These are phyloP conservation scores for Phoma sp. DNA, from an alignment of 2,329 filamentous ascomycete species.

Conservation along the genomic window DNA sequence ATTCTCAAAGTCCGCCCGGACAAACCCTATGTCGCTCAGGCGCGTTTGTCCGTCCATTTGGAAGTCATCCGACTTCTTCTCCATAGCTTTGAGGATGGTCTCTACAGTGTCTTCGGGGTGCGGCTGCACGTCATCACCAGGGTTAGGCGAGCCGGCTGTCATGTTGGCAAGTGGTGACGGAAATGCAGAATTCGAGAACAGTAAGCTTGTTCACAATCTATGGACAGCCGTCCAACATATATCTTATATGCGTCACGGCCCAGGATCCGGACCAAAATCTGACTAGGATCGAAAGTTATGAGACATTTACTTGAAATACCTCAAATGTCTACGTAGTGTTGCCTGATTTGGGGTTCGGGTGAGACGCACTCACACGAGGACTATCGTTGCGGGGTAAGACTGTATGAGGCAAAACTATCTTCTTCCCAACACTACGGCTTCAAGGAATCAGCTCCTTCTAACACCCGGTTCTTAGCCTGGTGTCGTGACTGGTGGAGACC, in stretches of 20 bases:
- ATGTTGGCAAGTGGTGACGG: not conserved
- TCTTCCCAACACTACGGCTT: not conserved
- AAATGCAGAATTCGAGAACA: not conserved
- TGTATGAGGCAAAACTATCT: not conserved
- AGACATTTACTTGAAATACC: not conserved
- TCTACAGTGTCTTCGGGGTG: slow-evolving; percentile 6
- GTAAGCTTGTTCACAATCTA: not conserved
- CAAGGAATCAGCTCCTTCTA: not conserved
- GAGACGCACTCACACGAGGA: slow-evolving; percentile 1
- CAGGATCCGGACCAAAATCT: not conserved
- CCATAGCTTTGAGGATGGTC: slow-evolving; percentile 13
- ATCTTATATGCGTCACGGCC: no score
- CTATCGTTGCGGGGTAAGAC: slow-evolving; percentile 13
- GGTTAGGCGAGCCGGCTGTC: slow-evolving; percentile 2
- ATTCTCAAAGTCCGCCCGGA: slow-evolving; percentile 7
- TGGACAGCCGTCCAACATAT: not conserved
- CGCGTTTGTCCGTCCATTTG: slow-evolving; percentile 2
- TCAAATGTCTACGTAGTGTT: not conserved
- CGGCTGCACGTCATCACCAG: not conserved
- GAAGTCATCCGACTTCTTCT: slow-evolving; percentile 10
- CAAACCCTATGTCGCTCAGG: slow-evolving; percentile 9
- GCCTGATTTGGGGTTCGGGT: not conserved
- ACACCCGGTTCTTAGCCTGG: not conserved
- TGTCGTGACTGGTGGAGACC: not conserved
- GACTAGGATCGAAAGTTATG: not conserved